Conservation (phyloP, 108 stramenopile species). For the Pelagomonas calceolata region DNA sequence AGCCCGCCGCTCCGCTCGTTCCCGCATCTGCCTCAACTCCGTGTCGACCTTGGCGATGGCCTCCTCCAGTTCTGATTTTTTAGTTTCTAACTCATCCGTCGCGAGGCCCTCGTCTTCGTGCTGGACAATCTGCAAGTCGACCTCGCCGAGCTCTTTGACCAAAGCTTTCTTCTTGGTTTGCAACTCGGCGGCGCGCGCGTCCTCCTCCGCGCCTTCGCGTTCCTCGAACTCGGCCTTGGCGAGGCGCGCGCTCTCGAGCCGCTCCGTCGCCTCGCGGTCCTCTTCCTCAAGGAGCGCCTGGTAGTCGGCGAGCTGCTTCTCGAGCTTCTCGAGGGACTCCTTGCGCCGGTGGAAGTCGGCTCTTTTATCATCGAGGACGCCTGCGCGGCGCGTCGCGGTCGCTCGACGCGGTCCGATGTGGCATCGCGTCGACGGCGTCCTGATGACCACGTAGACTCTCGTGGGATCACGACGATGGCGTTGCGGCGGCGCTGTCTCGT, state of each 20-base stretch:
- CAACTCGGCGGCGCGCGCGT: not conserved
- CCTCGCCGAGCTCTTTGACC: not conserved
- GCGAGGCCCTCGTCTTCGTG: not conserved
- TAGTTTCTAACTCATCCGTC: not conserved
- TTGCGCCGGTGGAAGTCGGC: not conserved
- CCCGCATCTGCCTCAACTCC: not conserved
- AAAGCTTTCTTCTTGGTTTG: not conserved
- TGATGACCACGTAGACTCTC: too few relatives aligned
- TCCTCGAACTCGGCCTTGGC: not conserved
- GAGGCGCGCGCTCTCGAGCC: not conserved
- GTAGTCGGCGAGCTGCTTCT: not conserved
- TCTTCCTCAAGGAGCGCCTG: not conserved
- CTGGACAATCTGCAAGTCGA: not conserved
- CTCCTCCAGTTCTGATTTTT: not conserved
- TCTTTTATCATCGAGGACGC: not conserved
- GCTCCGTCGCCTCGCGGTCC: not conserved
- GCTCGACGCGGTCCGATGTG: too few relatives aligned
- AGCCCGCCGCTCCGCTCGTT: too few relatives aligned
- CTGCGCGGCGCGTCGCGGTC: too few relatives aligned
- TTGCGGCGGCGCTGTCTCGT: too few relatives aligned
- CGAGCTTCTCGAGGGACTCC: not conserved
- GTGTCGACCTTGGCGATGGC: not conserved
- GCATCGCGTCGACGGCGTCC: too few relatives aligned
- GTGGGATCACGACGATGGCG: too few relatives aligned
- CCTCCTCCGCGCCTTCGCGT: not conserved